Percentiles rank a stretch among this genome's conserved stretches.
These are phyloP conservation scores for Triadica sebifera DNA, from an alignment of 345 rosid genomes.

Conservation along the genomic window DNA sequence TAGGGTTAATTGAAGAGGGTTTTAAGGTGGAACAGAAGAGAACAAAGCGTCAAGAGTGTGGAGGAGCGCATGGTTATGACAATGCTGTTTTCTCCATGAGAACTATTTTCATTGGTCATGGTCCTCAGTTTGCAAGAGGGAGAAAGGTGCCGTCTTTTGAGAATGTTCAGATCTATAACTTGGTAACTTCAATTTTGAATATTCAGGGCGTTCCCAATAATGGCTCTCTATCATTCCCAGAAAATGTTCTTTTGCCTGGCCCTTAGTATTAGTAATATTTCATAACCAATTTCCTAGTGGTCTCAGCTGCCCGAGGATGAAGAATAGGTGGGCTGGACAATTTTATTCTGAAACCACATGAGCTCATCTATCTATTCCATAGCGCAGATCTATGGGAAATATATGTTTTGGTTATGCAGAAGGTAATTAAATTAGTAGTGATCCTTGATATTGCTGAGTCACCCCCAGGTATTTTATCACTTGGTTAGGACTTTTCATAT, in stretches of 20 bases:
- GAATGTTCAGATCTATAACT: conserved; percentile 85
- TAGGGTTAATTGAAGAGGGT: conserved; percentile 75
- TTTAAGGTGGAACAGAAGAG: conserved; percentile 72
- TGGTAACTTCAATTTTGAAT: conserved; percentile 75
- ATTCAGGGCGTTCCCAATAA: conserved; percentile 76
- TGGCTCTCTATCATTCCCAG: conserved; percentile 55
- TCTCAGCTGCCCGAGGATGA: background rate
- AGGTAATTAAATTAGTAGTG: background rate
- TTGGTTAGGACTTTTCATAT: conserved; percentile 1
- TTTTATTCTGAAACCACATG: background rate
- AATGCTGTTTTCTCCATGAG: conserved; percentile 91
- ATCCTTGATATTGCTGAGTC: background rate
- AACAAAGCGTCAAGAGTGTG: conserved; percentile 59
- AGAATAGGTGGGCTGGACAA: background rate
- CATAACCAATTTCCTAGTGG: background rate
- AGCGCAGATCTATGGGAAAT: background rate
- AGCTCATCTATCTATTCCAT: background rate
- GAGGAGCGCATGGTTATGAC: conserved; percentile 93
- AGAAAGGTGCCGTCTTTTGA: conserved; percentile 87
- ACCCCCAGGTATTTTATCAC: background rate
- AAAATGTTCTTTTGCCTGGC: conserved; percentile 46
- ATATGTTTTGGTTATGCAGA: background rate
- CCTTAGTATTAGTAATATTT: conserved; percentile 10
- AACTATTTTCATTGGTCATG: conserved; percentile 83
- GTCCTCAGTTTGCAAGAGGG: conserved; percentile 75